Base-by-base conservation (phyloP, 495 filamentous ascomycete genomes). In the Penicillium canariense region DNA sequence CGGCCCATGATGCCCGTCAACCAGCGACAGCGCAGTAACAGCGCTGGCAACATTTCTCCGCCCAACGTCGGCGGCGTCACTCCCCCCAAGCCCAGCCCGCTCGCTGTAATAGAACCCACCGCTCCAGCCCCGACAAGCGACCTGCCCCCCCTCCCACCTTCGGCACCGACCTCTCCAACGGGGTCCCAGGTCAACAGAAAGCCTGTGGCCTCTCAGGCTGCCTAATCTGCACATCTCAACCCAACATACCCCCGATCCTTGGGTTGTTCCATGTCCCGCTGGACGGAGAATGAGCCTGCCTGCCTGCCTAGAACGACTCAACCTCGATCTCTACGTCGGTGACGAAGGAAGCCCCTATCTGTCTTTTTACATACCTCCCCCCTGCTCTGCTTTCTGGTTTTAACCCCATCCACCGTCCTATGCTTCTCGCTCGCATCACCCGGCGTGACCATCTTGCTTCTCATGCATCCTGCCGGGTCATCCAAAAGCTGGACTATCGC, bases 41-140 rank as follows among this genome's bases (percentile, higher is more conserved):
- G 78, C 45, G 76, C 79, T 7, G 73, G 78, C 18, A 76, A 75
- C 32, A 65, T 76, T 12, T 57, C 73, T 20, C 70, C 60, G 28
- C 73, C 66, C 18, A 74, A 76, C 60, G 66, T 81, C 38, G 66
- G 62, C 17, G 45, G 47, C 12, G 68, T 72, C 38, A 79, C 70
- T 43, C 81, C 82, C 42, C 77, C 81, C 0, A 81, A 82, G 27
- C 78, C 80, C 7, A 88, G 86, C 67, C 83, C 82, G 26, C 52
- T 78, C 32, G 67, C 72, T 15, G 68, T 64, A n/a, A 61, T 70
- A 3, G 61, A 68, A 23, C 71, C 59, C 31, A 68, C 70, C n/a
- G 74, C 60, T 12, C 71, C 73, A 15, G 61, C 67, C 9, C 72
- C 73, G 5, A 63, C 68, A 23, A 52, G 47, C 23, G 59, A 68